These are phyloP conservation scores for Nemania sp. DNA, from an alignment of 2,329 filamentous ascomycete genomes.

Conservation along the genomic window DNA sequence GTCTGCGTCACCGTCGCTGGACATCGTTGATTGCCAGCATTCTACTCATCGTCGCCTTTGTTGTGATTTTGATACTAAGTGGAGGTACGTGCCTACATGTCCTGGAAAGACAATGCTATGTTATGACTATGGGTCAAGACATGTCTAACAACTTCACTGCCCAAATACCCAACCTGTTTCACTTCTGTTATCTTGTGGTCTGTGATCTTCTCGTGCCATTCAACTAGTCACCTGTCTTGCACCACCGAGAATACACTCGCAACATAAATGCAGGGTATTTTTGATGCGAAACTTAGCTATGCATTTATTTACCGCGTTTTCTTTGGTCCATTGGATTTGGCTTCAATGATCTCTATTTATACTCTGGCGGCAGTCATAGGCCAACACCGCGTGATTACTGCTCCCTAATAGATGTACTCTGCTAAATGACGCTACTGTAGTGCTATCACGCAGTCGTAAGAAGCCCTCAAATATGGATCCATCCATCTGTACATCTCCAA, in stretches of 20 bases:
- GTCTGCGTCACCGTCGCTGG: constrained; percentile 37
- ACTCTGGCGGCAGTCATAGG: neutral
- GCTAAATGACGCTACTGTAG: constrained; percentile 23
- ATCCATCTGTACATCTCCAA: constrained; percentile 57
- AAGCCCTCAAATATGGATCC: constrained; percentile 31
- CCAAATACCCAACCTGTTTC: neutral
- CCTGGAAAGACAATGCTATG: neutral
- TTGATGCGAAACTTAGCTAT: neutral
- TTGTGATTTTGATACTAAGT: constrained; percentile 37
- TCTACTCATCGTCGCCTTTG: constrained; percentile 36
- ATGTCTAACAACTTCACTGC: neutral
- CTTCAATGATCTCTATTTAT: neutral
- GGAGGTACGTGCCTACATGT: constrained; percentile 34
- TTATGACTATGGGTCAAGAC: neutral
- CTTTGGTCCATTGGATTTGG: neutral
- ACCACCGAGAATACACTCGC: neutral
- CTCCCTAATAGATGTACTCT: neutral
- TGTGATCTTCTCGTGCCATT: neutral
- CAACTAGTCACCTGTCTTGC: neutral
- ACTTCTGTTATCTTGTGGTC: neutral
- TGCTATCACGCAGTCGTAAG: constrained; percentile 26
- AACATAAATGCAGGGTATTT: neutral
- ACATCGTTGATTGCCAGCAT: constrained; percentile 36
- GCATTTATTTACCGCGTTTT: neutral
- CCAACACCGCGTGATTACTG: neutral